Evolutionary conservation across 2,329 filamentous ascomycete species (phyloP), one percentile per base, ranked within the genome.

Genomic region (Furcasterigmium furcatum): DNA sequence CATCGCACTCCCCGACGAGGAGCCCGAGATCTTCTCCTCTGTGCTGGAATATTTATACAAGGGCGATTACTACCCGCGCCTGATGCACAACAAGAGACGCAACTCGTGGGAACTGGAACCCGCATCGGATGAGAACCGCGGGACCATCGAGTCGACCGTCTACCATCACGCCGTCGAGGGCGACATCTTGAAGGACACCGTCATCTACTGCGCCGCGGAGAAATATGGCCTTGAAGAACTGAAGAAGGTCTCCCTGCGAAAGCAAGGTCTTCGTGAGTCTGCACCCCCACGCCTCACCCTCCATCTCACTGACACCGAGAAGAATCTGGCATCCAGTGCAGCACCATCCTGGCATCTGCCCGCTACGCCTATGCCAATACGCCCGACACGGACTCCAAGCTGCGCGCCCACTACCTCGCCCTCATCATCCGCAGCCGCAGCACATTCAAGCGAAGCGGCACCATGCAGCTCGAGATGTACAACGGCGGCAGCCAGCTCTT

Each of bases 381-480:
- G 0, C 89, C 91, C 4, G 89, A 95, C 61, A 88, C 77, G 19
- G 91, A 96, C 72, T 92, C 88, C n/a, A 91, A 91, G 67, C 77
- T 96, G 44, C 80, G 91, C 48, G 90, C 90, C 20, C 91, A 96
- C 67, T 96, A 95, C 58, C 82, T 96, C 30, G 90, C 91, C 16
- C 82, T 96, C 60, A 95, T 96, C 67, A 95, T 96, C 62, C 84
- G 91, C 53, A 89, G 86, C 57, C 82, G 91, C 54, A 80, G 81
- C 60, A 95, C 89, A 3, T 96, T 96, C 70, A 96, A 95, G 76
- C 79, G 89, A 45, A 95, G 90, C 66, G 90, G 91, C 45, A 96
- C 91, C 4, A 95, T 96, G 91, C 91, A 96, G 69, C 81, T 88
- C 55, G 91, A 96, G 71, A 96, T 96, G 91, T 87, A 87, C 64